Percentiles rank a stretch among this genome's conserved stretches.
These are phyloP conservation scores for Lactarius sanguifluus DNA, from an alignment of 768 basidiomycete species.

Conservation along the genomic window DNA sequence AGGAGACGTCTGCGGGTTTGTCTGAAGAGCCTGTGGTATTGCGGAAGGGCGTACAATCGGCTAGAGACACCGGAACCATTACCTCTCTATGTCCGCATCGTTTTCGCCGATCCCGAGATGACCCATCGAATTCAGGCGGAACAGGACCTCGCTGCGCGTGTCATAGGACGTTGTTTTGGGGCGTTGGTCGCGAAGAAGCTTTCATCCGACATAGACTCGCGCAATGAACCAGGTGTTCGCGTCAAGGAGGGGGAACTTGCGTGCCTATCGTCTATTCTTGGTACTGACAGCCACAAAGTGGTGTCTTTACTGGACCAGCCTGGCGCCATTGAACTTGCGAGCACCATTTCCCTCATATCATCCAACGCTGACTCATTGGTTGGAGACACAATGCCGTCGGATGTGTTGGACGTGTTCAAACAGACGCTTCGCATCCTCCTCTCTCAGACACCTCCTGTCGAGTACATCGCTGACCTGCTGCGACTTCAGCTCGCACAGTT, in stretches of 20 bases:
- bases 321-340: not conserved
- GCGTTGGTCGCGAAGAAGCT: not conserved
- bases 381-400: not conserved
- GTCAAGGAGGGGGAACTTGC: not conserved
- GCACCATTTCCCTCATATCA: not conserved
- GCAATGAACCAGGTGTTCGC: not conserved
- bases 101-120: not conserved
- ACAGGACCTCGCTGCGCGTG: not conserved
- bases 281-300: not conserved
- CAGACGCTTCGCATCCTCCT: not conserved
- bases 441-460: no score
- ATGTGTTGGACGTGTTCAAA: not conserved
- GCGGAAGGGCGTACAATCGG: constrained; percentile 4
- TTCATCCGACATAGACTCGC: not conserved
- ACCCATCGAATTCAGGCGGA: not conserved
- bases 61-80: not conserved
- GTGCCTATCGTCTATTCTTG: not conserved
- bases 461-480: not conserved
- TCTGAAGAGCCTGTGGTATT: constrained; percentile 4
- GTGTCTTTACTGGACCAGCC: not conserved
- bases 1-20: not conserved
- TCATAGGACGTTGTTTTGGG: not conserved
- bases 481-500: no score
- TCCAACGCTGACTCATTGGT: not conserved
- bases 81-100: not conserved